Base-by-base conservation (phyloP, 331 rosid species). In the Pyrus hybrid region DNA sequence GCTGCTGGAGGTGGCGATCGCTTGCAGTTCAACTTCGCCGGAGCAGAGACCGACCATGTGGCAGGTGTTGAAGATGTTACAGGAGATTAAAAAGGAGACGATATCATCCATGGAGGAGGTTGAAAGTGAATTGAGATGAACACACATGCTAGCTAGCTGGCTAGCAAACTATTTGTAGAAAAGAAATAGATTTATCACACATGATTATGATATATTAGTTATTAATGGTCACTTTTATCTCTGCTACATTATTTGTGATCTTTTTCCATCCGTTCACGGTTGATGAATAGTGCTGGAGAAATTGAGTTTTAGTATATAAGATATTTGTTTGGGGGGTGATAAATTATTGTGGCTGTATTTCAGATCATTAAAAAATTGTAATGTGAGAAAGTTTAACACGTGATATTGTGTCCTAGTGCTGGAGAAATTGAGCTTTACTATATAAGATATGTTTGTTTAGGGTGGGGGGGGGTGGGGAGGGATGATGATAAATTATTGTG, bases 21-120 rank as follows among this genome's bases (percentile, higher is more conserved):
- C 89, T 71, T 93, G 97, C 83, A 82, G 96, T 80, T 35, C 86
- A 70, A 79, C 82, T 35, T 91, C 96, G 23, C 90, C 93, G 0
- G 98, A 93, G 90, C 95, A 89, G 87, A 91, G 98, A 45, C 98
- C 98, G 29, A 88, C 93, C 20, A 89, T 91, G 98, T 89, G 98
- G 97, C 91, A 89, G 86, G 98, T 93, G 80, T 83, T 93, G 89
- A 93, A 91, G 87, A 91, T 89, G 97, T 85, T 93, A 71, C 98
- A 89, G 72, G 97, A 93, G 86, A 88, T 93, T 77, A 93, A 93
- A 83, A 90, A 89, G 67, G 57, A 17, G 57, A 51, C 4, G 76
- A 75, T 72, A 90, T 86, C 57, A 25, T 74, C 89, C 37, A 76
- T 78, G 82, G 93, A 85, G 74, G 89, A 93, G 75, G 29, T 56